Base-by-base conservation (phyloP, 805 yeast species). In the Pichia cabralensis region DNA sequence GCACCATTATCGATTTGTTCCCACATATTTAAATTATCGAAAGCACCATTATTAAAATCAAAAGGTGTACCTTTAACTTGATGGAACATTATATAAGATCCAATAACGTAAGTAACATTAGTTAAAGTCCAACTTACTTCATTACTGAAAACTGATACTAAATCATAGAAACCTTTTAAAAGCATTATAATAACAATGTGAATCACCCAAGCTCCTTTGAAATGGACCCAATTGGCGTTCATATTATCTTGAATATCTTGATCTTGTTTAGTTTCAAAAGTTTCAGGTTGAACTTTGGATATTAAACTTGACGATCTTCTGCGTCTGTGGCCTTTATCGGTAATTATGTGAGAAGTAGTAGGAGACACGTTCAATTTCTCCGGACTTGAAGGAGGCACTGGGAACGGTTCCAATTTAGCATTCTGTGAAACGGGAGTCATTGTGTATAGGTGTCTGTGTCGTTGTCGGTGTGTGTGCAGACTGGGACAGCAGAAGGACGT, bases 11-110 rank as follows among this genome's bases (percentile, higher is more conserved):
- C 64, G 39, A 80, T 79, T 60, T 89, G 98, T 60, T 89, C 98
- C 98, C 98, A 89, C 96, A 89, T 85, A 16, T 96, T 92, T 46
- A 89, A 67, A 51, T 84, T 79, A 55, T 89, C 98, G 59, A 81
- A 92, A 0, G 96, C 97, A 28, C 98, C 98, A 26, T 82, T 79
- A 53, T 88, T 92, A 64, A 89, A 88, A 49, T 92, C 98, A 54
- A 89, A 92, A 1, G 98, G 98, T 2, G 95, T 86, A 25, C 98
- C 98, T 51, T 89, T 92, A 29, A 92, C 84, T 55, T 83, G 80
- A 58, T 89, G 98, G 56, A 89, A 92, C 97, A 89, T 92, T 42
- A 89, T 74, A 56, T 86, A 92, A 1, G 94, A 78, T 4, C 96
- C 97, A 44, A 82, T 73, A 36, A 82, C 89, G 56, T 89, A 89